A percentile compares a stretch with the other conserved stretches of the same genome.
Conservation (phyloP, 139 green algal genomes). For the Trebouxia sp. region DNA sequence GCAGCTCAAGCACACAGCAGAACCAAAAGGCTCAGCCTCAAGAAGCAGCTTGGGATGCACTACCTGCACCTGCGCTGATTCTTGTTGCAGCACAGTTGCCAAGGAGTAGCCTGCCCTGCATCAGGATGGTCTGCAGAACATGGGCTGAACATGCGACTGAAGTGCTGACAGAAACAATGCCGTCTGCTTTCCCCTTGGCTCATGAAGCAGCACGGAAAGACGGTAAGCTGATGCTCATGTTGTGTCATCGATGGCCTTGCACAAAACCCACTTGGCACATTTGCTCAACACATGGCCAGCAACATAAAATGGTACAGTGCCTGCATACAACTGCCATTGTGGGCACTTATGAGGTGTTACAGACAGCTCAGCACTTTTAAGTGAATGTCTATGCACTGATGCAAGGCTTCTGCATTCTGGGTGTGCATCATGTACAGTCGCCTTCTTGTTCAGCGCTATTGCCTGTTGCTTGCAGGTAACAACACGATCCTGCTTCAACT, state of each 20-base stretch:
- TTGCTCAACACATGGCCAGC: no score
- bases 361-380: no score
- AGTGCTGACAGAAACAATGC: neutral
- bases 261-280: no score
- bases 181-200: neutral
- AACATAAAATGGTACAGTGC: neutral
- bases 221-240: no score
- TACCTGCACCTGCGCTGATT: constrained; percentile 2
- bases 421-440: no score
- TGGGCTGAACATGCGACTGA: neutral
- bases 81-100: neutral
- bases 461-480: constrained; percentile 13
- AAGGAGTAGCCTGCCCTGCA: neutral
- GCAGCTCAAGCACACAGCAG: no score
- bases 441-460: no score
- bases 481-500: constrained; percentile 1
- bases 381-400: no score
- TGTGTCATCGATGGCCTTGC: no score
- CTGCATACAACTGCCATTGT: neutral
- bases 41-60: neutral
- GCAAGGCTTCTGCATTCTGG: no score
- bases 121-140: constrained; percentile 1
- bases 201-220: neutral
- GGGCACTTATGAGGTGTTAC: no score
- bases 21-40: no score